Evolutionary conservation across 371 early-diverging fungal genomes (phyloP).

Genomic region (Mortierella sp.): DNA sequence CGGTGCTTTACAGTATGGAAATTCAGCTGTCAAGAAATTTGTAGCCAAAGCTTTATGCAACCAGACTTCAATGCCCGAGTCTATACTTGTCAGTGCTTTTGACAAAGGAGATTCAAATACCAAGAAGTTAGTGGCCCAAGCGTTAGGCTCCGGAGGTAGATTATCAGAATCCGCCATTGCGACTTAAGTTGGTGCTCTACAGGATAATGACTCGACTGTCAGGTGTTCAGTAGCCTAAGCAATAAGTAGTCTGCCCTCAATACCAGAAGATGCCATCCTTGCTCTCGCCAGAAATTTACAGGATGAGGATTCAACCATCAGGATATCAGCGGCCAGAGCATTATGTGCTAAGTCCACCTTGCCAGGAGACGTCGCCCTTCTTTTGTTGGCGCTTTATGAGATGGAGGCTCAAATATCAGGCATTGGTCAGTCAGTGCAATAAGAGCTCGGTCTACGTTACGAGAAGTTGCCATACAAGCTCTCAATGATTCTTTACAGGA

Average conservation of each 20-base stretch:
- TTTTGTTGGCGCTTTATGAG: too few relatives aligned
- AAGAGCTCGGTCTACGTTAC: too few relatives aligned
- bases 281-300: neutral
- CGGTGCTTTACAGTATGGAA: neutral
- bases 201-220: neutral
- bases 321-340: neutral
- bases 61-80: neutral
- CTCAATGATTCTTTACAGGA: too few relatives aligned
- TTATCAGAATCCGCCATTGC: too few relatives aligned
- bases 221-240: neutral
- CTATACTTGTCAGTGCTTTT: too few relatives aligned
- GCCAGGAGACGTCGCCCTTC: neutral
- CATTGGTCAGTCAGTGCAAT: too few relatives aligned
- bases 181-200: neutral
- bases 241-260: neutral
- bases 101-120: too few relatives aligned
- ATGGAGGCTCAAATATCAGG: too few relatives aligned
- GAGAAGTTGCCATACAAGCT: too few relatives aligned
- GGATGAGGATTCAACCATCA: neutral
- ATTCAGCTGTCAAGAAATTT: neutral
- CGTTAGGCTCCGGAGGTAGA: too few relatives aligned
- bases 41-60: neutral
- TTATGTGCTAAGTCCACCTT: neutral
- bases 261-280: too few relatives aligned
- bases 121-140: too few relatives aligned